Percentiles rank a stretch among this genome's conserved stretches.
Conservation (phyloP, 2,329 filamentous ascomycete genomes). For the Colletotrichum trifolii region DNA sequence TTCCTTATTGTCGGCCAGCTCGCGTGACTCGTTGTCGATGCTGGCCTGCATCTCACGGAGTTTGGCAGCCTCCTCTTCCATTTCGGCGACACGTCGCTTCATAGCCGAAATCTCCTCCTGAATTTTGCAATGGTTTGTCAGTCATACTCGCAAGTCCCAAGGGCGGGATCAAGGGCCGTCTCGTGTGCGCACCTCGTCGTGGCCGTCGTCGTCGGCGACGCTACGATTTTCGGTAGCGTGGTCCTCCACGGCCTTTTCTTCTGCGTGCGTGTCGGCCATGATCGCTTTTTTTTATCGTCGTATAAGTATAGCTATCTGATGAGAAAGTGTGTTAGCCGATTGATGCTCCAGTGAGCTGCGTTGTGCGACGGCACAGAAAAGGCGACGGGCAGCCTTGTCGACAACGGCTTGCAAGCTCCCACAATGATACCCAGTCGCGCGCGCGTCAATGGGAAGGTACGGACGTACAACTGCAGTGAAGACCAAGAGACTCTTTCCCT, state of each 20-base stretch:
- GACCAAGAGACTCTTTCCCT: slow-evolving; percentile 15
- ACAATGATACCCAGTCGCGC: neutral
- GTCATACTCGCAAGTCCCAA: slow-evolving; percentile 35
- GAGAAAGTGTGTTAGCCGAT: neutral
- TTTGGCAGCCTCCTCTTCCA: slow-evolving; percentile 90
- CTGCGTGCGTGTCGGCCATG: slow-evolving; percentile 45
- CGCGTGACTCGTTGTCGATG: slow-evolving; percentile 86
- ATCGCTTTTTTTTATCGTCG: neutral
- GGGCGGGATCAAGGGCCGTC: slow-evolving; percentile 21
- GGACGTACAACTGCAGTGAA: slow-evolving; percentile 9
- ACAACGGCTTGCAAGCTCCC: slow-evolving; percentile 14
- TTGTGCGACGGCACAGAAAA: slow-evolving; percentile 21
- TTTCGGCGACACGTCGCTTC: slow-evolving; percentile 88
- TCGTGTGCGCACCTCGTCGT: slow-evolving; percentile 57
- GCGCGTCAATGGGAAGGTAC: neutral
- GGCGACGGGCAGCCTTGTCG: slow-evolving; percentile 18
- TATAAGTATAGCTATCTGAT: neutral
- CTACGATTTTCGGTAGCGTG: slow-evolving; percentile 45
- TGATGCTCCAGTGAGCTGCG: slow-evolving; percentile 1
- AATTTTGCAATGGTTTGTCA: slow-evolving; percentile 35
- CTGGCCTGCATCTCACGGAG: slow-evolving; percentile 87
- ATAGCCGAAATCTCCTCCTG: slow-evolving; percentile 86
- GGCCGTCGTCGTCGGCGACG: slow-evolving; percentile 51
- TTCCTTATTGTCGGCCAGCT: slow-evolving; percentile 85
- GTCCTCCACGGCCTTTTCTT: slow-evolving; percentile 43